Percentiles rank a stretch among this genome's conserved stretches.
phyloP scores from a whole-genome alignment of 2,329 filamentous ascomycete species.

The Lecanosticta acicola region DNA sequence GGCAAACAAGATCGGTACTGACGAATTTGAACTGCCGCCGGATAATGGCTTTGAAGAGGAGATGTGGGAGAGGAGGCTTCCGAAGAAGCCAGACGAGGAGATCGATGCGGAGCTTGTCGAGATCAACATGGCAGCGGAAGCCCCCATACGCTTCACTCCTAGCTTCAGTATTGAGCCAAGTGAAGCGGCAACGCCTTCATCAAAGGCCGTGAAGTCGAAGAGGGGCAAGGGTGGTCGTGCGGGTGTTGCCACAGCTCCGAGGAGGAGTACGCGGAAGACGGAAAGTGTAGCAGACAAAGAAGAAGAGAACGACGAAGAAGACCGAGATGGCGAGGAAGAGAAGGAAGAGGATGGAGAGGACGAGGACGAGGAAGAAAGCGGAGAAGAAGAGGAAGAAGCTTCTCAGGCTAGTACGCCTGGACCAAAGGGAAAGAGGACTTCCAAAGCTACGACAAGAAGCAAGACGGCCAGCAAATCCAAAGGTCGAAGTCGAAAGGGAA shows the following conservation, averaged over 20 bases:
- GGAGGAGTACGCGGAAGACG: slow-evolving; percentile 25
- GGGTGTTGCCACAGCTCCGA: slow-evolving; percentile 13
- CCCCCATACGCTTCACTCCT: slow-evolving; percentile 32
- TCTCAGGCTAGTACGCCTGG: slow-evolving; percentile 15
- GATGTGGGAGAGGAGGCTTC: slow-evolving; percentile 38
- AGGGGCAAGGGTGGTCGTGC: slow-evolving; percentile 13
- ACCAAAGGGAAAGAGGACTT: slow-evolving; percentile 3
- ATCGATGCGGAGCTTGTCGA: slow-evolving; percentile 27
- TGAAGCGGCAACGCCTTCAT: slow-evolving; percentile 20
- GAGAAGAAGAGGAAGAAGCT: slow-evolving; percentile 20
- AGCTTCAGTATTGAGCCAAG: slow-evolving; percentile 28
- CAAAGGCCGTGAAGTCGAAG: slow-evolving; percentile 12
- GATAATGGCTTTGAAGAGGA: slow-evolving; percentile 34
- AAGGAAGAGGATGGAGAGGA: slow-evolving; percentile 23
- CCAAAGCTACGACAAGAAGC: background rate
- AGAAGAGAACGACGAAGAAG: slow-evolving; percentile 19
- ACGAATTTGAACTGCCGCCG: slow-evolving; percentile 41
- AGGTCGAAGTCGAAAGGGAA: too few relatives aligned
- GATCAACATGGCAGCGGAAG: slow-evolving; percentile 27
- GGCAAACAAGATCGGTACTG: slow-evolving; percentile 34
- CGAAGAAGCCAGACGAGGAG: slow-evolving; percentile 19
- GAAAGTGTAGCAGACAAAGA: slow-evolving; percentile 25
- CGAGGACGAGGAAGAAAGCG: slow-evolving; percentile 19
- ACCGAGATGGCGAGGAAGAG: slow-evolving; percentile 23
- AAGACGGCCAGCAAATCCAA: too few relatives aligned